Base-by-base conservation (phyloP, 192 early-diverging fungal genomes). In the Dispira parvispora region DNA sequence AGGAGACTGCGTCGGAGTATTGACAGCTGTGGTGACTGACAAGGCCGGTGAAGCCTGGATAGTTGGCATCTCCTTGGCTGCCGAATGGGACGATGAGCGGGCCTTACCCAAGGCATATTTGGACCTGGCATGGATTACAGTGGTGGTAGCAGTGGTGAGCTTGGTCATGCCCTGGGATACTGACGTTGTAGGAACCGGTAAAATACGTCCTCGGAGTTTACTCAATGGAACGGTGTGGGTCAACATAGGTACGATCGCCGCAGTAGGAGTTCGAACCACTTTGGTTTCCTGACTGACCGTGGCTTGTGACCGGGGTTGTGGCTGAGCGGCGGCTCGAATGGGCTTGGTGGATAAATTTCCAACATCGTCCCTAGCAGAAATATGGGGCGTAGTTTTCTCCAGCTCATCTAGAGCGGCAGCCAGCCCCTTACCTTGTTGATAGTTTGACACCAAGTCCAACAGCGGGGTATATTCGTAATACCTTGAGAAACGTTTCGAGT, bases 401-500 rank as follows among this genome's bases (percentile, higher is more conserved):
- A 21, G 8, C n/a, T 45, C 32, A 61, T 44, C 58, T 5, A 43
- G 18, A 6, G 58, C 58, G n/a, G 58, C 58, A n/a, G 58, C 58
- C 42, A 61, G 43, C 4, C 58, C 58, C 5, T 25, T 42, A 11
- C 42, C 58, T 21, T n/a, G 26, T 43, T 43, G 43, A 20, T 61
- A 61, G 43, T 32, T 38, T 8, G 23, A 20, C 5, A 20, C 16
- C 4, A 61, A 61, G 5, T 43, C 42, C 11, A 43, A 9, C 12
- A 61, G 1, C 0, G 58, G 58, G 20, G 58, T 45, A 5, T 61
- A 11, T 8, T 43, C 42, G n/a, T 45, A 61, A 25, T 61, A 61
- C 11, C 58, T 42, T 16, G 58, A 61, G 26, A 43, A 32, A 20
- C 58, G 58, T n/a, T 61, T 61, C 43, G 58, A 20, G 42, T 61